These are phyloP conservation scores for Dillenia turbinata DNA, from an alignment of 164 flowering plant species.

Conservation along the genomic window DNA sequence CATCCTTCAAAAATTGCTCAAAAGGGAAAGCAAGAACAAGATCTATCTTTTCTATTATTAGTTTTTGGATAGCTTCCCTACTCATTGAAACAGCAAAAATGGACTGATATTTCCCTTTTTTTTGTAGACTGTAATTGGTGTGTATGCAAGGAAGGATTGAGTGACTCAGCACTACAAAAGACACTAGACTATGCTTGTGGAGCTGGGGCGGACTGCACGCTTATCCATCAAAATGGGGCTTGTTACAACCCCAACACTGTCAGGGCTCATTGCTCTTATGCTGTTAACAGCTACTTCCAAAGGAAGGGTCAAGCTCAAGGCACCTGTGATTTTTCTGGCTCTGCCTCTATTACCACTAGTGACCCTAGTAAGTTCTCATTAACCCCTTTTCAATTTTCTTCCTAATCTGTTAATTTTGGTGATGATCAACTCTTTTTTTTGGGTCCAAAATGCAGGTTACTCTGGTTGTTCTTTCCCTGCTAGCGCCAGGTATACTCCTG, in stretches of 20 bases:
- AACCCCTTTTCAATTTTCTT: neutral
- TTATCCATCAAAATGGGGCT: constrained; percentile 18
- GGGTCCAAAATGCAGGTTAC: constrained; percentile 16
- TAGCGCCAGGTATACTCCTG: constrained; percentile 24
- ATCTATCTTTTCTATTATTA: no score
- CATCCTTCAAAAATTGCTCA: no score
- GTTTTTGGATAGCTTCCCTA: no score
- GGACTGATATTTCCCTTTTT: no score
- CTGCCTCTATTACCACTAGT: constrained; percentile 25
- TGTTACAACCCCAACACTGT: constrained; percentile 53
- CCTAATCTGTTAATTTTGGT: neutral
- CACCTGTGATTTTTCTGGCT: constrained; percentile 49
- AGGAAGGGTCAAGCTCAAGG: constrained; percentile 35
- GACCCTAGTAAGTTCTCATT: constrained; percentile 35
- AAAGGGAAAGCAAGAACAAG: no score
- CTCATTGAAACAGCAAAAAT: no score
- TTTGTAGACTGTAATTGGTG: constrained; percentile 32
- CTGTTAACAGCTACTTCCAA: constrained; percentile 60
- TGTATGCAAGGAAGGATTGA: constrained; percentile 33
- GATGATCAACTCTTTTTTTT: neutral
- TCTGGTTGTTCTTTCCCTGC: constrained; percentile 36
- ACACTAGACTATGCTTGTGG: constrained; percentile 56
- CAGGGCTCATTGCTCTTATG: constrained; percentile 46
- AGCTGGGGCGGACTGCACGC: constrained; percentile 25
- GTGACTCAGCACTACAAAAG: constrained; percentile 29